These are phyloP conservation scores for Kuraishia ogatae DNA, from an alignment of 805 yeast species.

Conservation along the genomic window DNA sequence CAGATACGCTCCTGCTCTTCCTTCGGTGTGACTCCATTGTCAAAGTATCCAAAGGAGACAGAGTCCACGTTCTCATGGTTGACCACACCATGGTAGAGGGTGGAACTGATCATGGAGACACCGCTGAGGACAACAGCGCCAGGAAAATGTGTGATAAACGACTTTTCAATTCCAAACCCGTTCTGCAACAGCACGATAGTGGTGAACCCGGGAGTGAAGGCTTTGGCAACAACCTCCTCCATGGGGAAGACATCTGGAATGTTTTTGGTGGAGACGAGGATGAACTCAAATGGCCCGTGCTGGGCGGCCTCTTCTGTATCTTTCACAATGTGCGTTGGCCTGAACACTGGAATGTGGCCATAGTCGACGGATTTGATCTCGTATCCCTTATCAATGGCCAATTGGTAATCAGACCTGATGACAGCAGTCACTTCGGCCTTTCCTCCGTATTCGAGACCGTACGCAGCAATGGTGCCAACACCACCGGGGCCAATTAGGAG, in stretches of 20 bases:
- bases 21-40: conserved; percentile 24
- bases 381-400: conserved; percentile 43
- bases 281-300: conserved; percentile 38
- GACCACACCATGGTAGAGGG: conserved; percentile 40
- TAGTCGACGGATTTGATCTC: conserved; percentile 51
- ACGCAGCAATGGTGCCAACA: conserved; percentile 72
- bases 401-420: conserved; percentile 53
- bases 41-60: conserved; percentile 43
- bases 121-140: conserved; percentile 25
- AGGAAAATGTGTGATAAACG: conserved; percentile 24
- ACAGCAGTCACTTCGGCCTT: conserved; percentile 46
- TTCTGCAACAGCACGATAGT: conserved; percentile 27
- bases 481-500: conserved; percentile 81
- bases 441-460: conserved; percentile 40
- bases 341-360: conserved; percentile 46
- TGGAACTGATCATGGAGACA: conserved; percentile 42
- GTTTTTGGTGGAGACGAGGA: conserved; percentile 54
- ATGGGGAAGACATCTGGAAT: conserved; percentile 43
- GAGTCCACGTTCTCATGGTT: conserved; percentile 41
- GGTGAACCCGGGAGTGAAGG: conserved; percentile 16
- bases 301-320: conserved; percentile 35
- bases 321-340: conserved; percentile 36
- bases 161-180: conserved; percentile 30
- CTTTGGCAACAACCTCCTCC: conserved; percentile 32
- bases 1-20: conserved; percentile 27